phyloP scores from a whole-genome alignment of 2,329 filamentous ascomycete genomes.

The Bisporella sp. region DNA sequence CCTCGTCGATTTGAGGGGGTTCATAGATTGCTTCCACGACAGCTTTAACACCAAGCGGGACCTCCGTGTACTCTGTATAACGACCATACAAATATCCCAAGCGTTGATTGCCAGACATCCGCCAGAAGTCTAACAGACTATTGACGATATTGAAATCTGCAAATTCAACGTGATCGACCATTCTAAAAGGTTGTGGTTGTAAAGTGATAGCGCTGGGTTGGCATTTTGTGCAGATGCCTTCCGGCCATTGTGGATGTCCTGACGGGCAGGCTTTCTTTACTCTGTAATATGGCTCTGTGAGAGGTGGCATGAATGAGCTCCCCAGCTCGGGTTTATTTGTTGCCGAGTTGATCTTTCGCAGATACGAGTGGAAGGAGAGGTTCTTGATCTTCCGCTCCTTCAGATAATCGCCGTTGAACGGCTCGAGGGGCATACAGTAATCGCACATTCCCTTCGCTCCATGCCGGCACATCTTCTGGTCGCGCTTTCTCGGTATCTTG shows the following conservation, averaged over 20 bases:
- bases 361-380: slow-evolving; percentile 87
- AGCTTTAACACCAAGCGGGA: slow-evolving; percentile 90
- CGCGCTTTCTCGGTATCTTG: slow-evolving; percentile 72
- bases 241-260: slow-evolving; percentile 87
- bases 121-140: slow-evolving; percentile 86
- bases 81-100: slow-evolving; percentile 87
- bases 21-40: slow-evolving; percentile 97
- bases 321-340: slow-evolving; percentile 95
- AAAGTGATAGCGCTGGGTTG: slow-evolving; percentile 95
- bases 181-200: slow-evolving; percentile 87
- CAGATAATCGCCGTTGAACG: slow-evolving; percentile 83
- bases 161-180: slow-evolving; percentile 98
- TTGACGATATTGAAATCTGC: slow-evolving; percentile 79
- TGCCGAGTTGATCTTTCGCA: slow-evolving; percentile 90
- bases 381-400: slow-evolving; percentile 98
- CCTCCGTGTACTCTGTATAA: slow-evolving; percentile 85
- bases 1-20: slow-evolving; percentile 81
- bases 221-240: slow-evolving; percentile 96
- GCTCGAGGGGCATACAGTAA: slow-evolving; percentile 95
- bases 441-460: slow-evolving; percentile 98
- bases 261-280: slow-evolving; percentile 86
- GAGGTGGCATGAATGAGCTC: slow-evolving; percentile 90
- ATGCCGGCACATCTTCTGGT: slow-evolving; percentile 87
- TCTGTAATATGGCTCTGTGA: slow-evolving; percentile 87
- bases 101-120: slow-evolving; percentile 75